A percentile compares a stretch with the other conserved stretches of the same genome.
Conservation (phyloP, 2,329 filamentous ascomycete genomes). For the Fusarium sarcochroum region DNA sequence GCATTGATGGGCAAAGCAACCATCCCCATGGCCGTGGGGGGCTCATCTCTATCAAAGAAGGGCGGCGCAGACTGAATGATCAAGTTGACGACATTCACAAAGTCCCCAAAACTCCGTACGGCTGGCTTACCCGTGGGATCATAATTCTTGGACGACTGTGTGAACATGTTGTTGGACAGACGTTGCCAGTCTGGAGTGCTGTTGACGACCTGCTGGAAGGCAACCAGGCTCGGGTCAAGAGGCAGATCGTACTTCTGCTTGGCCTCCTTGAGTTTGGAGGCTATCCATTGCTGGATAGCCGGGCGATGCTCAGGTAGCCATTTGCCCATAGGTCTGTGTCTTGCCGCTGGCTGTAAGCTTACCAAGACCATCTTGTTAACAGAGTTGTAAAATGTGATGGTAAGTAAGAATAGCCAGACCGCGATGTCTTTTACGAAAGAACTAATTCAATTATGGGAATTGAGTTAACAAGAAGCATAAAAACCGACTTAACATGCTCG, state of each 20-base stretch:
- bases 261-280: background rate
- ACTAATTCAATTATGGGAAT: no score
- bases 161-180: slow-evolving; percentile 5
- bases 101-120: background rate
- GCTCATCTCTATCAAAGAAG: background rate
- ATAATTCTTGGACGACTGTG: slow-evolving; percentile 17
- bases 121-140: slow-evolving; percentile 6
- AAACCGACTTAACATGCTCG: no score
- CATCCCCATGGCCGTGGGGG: background rate
- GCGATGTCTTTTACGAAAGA: no score
- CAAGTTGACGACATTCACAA: background rate
- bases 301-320: slow-evolving; percentile 2
- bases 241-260: accelerated
- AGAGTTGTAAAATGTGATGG: no score
- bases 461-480: no score
- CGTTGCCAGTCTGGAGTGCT: background rate
- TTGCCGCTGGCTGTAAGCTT: no score
- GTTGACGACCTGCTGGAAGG: background rate
- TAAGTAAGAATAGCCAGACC: no score
- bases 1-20: slow-evolving; percentile 26
- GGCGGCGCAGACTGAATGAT: background rate
- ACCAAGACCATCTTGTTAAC: no score
- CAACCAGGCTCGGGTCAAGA: background rate
- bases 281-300: slow-evolving; percentile 3
- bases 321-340: background rate